These are phyloP conservation scores for Closterium sp. DNA, from an alignment of 139 green algal genomes.

Conservation along the genomic window DNA sequence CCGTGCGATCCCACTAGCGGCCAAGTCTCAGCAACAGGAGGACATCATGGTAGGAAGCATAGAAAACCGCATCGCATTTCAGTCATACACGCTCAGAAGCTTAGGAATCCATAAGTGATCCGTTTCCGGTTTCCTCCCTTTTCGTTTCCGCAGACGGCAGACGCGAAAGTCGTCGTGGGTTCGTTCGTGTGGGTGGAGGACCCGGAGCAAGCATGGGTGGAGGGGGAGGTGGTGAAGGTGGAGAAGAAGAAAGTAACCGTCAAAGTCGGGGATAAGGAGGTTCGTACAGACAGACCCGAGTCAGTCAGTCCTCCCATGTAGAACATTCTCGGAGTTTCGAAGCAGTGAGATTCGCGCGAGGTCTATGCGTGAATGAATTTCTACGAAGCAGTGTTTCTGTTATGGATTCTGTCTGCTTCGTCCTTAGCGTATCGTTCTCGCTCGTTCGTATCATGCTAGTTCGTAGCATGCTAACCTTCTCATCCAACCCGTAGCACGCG, in stretches of 20 bases:
- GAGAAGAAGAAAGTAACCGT: constrained; percentile 20
- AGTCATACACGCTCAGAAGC: not conserved
- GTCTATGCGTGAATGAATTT: too few species aligned
- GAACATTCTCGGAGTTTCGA: not conserved
- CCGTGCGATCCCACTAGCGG: not conserved
- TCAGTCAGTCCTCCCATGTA: not conserved
- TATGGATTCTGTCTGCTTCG: not conserved
- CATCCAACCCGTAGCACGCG: too few species aligned
- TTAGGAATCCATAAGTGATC: not conserved
- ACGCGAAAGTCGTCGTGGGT: constrained; percentile 16
- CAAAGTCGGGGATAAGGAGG: not conserved
- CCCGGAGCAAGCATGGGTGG: constrained; percentile 25
- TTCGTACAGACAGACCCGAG: not conserved
- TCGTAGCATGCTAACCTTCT: too few species aligned
- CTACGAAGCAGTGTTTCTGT: too few species aligned
- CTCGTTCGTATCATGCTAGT: too few species aligned
- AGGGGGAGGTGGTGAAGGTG: constrained; percentile 22
- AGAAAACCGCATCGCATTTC: not conserved
- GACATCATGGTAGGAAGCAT: not conserved
- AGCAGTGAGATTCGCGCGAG: too few species aligned
- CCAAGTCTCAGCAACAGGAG: not conserved
- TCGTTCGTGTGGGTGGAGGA: constrained; percentile 48
- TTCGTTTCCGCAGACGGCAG: not conserved
- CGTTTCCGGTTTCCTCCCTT: not conserved
- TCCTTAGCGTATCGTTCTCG: not conserved